Base-by-base conservation (phyloP, 2,329 filamentous ascomycete species). In the Fusarium sp. region DNA sequence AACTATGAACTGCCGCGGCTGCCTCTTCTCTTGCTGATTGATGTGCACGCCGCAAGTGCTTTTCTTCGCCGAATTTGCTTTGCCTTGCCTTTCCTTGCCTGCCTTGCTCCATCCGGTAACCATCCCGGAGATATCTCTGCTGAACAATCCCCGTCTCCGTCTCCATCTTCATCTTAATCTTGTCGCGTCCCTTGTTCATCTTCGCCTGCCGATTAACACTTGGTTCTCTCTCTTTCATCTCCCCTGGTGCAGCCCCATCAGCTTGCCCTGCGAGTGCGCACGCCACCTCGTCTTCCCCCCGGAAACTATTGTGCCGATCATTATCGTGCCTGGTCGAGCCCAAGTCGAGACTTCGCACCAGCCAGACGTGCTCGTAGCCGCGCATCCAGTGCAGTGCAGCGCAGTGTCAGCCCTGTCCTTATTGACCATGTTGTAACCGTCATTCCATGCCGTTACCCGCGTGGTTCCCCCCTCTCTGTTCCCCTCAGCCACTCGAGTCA, bases 391-490 rank as follows among this genome's bases (percentile, higher is more conserved):
- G 74, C 73, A 74, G 68, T 73, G 75, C 73, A 76, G 69, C 73
- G 75, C 73, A 74, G 69, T 72, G 75, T 79, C 77, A 79, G 77
- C 77, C 76, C 76, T 76, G 74, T 65, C 68, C 65, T 75, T 67
- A 67, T 71, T 78, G 69, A 74, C 69, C 64, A 61, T 66, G 63
- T 43, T 70, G 71, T 68, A 72, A 65, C 76, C 63, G 52, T 68
- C 61, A 70, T 69, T 60, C 59, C 68, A 73, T 69, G 62, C 66
- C 38, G 64, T 57, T 45, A 66, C 65, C 69, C 66, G 61, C 66
- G 68, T 66, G 66, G 63, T 65, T 74, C 67, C 67, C 66, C 64
- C 68, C 62, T 75, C 62, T 65, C 38, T 63, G 57, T 68, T 59
- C 56, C 66, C 66, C 50, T 66, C 59, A 72, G 69, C 62, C 71